Conservation (phyloP, 805 yeast species). For the Metschnikowia gelsemii region DNA sequence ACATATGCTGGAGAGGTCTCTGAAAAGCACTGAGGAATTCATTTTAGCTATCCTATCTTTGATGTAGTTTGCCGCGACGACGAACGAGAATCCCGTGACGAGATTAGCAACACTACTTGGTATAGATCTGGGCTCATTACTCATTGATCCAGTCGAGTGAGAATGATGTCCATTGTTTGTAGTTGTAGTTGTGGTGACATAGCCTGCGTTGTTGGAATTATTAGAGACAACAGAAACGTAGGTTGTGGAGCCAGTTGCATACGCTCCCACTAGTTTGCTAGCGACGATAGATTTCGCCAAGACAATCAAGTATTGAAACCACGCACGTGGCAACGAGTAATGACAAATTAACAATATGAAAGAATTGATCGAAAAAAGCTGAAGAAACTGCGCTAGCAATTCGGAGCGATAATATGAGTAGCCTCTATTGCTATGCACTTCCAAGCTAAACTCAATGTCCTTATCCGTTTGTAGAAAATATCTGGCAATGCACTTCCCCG, state of each 20-base stretch:
- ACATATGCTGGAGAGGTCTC: conserved; percentile 1
- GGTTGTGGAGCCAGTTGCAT: conserved; percentile 26
- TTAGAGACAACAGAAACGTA: conserved; percentile 22
- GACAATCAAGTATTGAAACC: conserved; percentile 26
- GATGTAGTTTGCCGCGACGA: conserved; percentile 23
- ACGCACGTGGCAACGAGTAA: conserved; percentile 20
- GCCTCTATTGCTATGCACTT: conserved; percentile 9
- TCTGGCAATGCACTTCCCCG: conserved; percentile 28
- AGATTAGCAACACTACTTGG: conserved; percentile 18
- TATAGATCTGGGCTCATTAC: conserved; percentile 11
- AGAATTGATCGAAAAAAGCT: conserved; percentile 26
- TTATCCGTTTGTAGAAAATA: conserved; percentile 14
- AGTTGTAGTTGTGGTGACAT: conserved; percentile 19
- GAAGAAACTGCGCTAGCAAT: conserved; percentile 22
- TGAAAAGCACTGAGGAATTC: neutral
- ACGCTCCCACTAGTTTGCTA: conserved; percentile 30
- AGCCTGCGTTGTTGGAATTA: conserved; percentile 8
- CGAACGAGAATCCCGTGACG: conserved; percentile 21
- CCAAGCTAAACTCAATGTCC: conserved; percentile 11
- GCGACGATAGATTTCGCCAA: conserved; percentile 34
- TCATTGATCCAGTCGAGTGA: conserved; percentile 13
- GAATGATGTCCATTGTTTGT: conserved; percentile 11
- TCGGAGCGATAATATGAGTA: conserved; percentile 20
- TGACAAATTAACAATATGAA: conserved; percentile 26
- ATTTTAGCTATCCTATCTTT: conserved; percentile 4